Base-by-base conservation (phyloP, 148 eudicot genomes). In the Rhododendron vialii region DNA sequence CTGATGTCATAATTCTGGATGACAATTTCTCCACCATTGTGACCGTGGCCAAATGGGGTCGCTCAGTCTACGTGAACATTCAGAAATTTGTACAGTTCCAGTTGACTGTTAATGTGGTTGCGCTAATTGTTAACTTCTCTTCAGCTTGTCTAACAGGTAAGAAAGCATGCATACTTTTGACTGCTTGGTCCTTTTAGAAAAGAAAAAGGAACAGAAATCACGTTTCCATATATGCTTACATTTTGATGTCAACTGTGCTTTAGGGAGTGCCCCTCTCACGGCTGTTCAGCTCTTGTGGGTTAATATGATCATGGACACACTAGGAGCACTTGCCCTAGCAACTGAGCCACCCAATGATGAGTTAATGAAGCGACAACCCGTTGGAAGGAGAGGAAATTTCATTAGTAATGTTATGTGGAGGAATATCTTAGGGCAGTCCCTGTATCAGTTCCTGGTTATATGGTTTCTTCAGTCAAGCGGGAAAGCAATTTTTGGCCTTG, bases 221-320 rank as follows among this genome's bases (percentile, higher is more conserved):
- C 2, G 0, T 83, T n/a, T 45, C 15, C n/a, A n/a, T 63, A 22
- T 9, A 57, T 74, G 59, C 47, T 75, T 48, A 43, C 82, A 11
- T 61, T 84, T 73, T 53, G 41, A 57, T 33, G 17, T 59, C n/a
- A 26, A 51, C 36, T 28, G 22, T 85, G 17, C 57, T 90, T 43
- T 88, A 94, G 98, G 98, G 65, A 91, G 91, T 85, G 95, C 98
- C 71, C 98, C 98, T 24, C 92, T 96, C 45, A 96, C 98, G 36
- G 98, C 98, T 85, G 98, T 96, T 91, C 98, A 96, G 84, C 95
- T 96, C 38, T 87, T 96, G 91, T 96, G 98, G 98, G 98, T 96
- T 24, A 96, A 96, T 88, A 96, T 96, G 98, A 96, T 96, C 75
- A 96, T 96, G 98, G 98, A 96, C 86, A 96, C 98, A 28, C 91